Conservation (phyloP, 2,329 filamentous ascomycete species). For the Chaetomiaceae sp. region DNA sequence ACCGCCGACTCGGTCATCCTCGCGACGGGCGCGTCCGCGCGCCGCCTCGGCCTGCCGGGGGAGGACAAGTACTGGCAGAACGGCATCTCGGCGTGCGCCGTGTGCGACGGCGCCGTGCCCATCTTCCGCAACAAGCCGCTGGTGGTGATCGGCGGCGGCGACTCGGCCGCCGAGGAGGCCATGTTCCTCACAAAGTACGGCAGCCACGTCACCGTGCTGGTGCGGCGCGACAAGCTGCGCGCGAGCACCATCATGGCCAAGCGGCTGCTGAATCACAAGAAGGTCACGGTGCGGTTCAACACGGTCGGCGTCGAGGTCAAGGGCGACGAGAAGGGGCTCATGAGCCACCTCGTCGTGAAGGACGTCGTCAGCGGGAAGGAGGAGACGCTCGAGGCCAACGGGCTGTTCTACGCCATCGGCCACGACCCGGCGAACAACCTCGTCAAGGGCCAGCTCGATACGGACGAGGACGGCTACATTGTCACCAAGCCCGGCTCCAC, state of each 20-base stretch:
- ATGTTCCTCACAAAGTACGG: conserved; percentile 98
- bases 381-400: conserved; percentile 84
- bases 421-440: conserved; percentile 91
- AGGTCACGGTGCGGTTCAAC: conserved; percentile 88
- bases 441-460: conserved; percentile 84
- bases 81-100: conserved; percentile 92
- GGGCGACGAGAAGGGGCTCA: conserved; percentile 79
- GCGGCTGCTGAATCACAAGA: conserved; percentile 74
- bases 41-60: conserved; percentile 74
- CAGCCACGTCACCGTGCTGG: conserved; percentile 88
- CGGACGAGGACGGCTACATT: conserved; percentile 88
- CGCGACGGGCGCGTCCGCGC: conserved; percentile 89
- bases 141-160: conserved; percentile 92
- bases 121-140: conserved; percentile 97
- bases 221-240: conserved; percentile 79
- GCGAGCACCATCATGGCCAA: conserved; percentile 91
- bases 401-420: conserved; percentile 94
- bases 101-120: conserved; percentile 93
- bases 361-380: conserved; percentile 70
- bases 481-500: conserved; percentile 84
- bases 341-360: conserved; percentile 83
- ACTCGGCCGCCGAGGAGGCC: conserved; percentile 95
- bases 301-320: conserved; percentile 75
- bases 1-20: conserved; percentile 92
- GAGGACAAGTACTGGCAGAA: conserved; percentile 98